phyloP scores from a whole-genome alignment of 352 stramenopile genomes.

The Pythium chondricola region DNA sequence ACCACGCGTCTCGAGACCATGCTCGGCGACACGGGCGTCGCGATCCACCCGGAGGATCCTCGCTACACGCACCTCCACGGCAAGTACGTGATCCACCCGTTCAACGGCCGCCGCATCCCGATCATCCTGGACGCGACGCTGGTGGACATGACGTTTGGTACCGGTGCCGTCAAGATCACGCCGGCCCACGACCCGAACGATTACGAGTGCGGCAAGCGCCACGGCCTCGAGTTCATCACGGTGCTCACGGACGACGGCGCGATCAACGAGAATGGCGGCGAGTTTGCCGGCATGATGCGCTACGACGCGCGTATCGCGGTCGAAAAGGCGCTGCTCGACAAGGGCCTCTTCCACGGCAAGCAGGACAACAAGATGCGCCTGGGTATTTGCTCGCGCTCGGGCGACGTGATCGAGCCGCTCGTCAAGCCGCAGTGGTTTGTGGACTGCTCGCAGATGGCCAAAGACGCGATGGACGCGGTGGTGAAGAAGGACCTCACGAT shows the following conservation, averaged over 20 bases:
- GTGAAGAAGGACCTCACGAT: constrained; percentile 81
- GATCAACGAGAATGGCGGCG: constrained; percentile 92
- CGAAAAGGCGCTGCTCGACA: constrained; percentile 90
- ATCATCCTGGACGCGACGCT: constrained; percentile 95
- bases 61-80: constrained; percentile 98
- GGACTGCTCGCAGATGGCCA: constrained; percentile 83
- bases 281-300: constrained; percentile 83
- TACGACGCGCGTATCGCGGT: constrained; percentile 86
- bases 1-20: constrained; percentile 99
- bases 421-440: constrained; percentile 99
- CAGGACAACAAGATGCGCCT: constrained; percentile 98
- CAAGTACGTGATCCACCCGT: constrained; percentile 97
- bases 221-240: constrained; percentile 97
- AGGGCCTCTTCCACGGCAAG: constrained; percentile 96
- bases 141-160: constrained; percentile 99
- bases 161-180: constrained; percentile 98
- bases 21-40: constrained; percentile 97
- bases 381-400: constrained; percentile 95
- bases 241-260: constrained; percentile 95
- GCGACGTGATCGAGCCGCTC: constrained; percentile 99
- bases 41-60: constrained; percentile 97
- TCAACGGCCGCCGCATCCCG: constrained; percentile 95
- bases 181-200: constrained; percentile 99
- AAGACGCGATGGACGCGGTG: constrained; percentile 77
- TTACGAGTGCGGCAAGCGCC: constrained; percentile 96